A percentile compares a stretch with the other conserved stretches of the same genome.
Conservation (phyloP, 495 filamentous ascomycete genomes). For the Amphirosellinia nigrospora region DNA sequence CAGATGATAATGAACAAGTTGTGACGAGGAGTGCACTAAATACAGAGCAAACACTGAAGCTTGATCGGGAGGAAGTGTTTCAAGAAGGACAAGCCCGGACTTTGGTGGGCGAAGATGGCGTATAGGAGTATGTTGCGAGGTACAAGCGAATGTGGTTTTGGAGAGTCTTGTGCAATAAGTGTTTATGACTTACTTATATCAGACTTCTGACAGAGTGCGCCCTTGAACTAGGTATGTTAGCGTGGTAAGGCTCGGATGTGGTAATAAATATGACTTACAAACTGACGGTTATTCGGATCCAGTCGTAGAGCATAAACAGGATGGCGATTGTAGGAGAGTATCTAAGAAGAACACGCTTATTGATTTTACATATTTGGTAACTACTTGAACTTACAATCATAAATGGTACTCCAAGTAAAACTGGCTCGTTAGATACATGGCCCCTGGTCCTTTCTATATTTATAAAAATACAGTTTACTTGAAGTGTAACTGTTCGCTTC, state of each 20-base stretch:
- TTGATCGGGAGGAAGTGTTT: conserved; percentile 7
- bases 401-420: not conserved
- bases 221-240: too few species aligned
- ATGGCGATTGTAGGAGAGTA: too few species aligned
- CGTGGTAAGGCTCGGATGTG: too few species aligned
- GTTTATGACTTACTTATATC: too few species aligned
- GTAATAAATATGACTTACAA: too few species aligned
- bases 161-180: too few species aligned
- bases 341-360: too few species aligned
- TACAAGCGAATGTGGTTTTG: too few species aligned
- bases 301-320: too few species aligned
- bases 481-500: not conserved
- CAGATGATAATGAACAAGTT: not conserved
- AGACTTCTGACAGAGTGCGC: too few species aligned
- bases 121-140: not conserved
- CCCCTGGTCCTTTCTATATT: not conserved
- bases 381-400: not conserved
- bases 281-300: too few species aligned
- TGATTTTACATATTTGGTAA: too few species aligned
- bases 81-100: conserved; percentile 8
- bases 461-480: not conserved
- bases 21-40: not conserved
- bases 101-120: not conserved
- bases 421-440: not conserved
- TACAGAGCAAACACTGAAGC: not conserved